Conservation (phyloP, 2,329 filamentous ascomycete genomes). For the Aspergillus flavus region DNA sequence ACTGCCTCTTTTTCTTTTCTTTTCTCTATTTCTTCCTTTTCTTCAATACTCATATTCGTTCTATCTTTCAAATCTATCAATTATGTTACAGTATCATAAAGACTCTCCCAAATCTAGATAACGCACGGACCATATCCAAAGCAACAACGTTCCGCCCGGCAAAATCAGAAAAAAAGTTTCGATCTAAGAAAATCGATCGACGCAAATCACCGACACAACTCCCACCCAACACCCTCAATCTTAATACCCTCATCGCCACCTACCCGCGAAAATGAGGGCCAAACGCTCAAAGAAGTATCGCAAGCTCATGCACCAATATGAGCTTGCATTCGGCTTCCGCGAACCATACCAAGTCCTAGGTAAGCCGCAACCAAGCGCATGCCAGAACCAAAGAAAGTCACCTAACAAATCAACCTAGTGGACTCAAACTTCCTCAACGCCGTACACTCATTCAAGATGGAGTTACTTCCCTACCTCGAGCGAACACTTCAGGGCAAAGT, state of each 20-base stretch:
- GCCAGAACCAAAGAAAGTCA: not conserved
- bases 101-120: not conserved
- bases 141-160: slow-evolving; percentile 33
- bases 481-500: slow-evolving; percentile 84
- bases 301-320: slow-evolving; percentile 94
- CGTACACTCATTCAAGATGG: slow-evolving; percentile 84
- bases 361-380: slow-evolving; percentile 38
- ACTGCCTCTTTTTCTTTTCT: not conserved
- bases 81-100: not conserved
- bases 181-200: slow-evolving; percentile 31
- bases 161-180: slow-evolving; percentile 30
- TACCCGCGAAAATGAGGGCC: slow-evolving; percentile 61
- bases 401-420: slow-evolving; percentile 51
- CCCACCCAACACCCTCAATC: slow-evolving; percentile 12
- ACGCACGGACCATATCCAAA: slow-evolving; percentile 31
- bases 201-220: slow-evolving; percentile 11
- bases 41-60: not conserved
- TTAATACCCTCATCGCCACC: slow-evolving; percentile 10
- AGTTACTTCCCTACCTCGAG: slow-evolving; percentile 74
- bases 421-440: slow-evolving; percentile 85
- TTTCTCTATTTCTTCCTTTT: not conserved
- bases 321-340: slow-evolving; percentile 83
- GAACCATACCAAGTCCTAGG: slow-evolving; percentile 89
- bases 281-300: slow-evolving; percentile 74
- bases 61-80: not conserved